Percentiles rank a stretch among this genome's conserved stretches.
These are phyloP conservation scores for Mucor velutinosus DNA, from an alignment of 371 early-diverging fungal genomes.

Conservation along the genomic window DNA sequence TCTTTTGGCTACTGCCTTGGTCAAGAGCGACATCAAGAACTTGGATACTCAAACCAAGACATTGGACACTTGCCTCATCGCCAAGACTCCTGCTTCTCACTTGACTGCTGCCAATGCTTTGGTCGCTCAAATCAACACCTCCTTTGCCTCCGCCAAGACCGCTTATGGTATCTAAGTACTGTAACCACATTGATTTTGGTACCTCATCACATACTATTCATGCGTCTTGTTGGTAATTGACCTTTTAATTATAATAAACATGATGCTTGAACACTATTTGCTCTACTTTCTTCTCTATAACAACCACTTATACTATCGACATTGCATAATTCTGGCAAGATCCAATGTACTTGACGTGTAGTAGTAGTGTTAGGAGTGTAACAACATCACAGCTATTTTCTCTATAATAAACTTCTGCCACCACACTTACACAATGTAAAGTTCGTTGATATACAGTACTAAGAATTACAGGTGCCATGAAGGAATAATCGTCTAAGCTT, in stretches of 20 bases:
- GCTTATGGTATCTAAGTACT: constrained; percentile 18
- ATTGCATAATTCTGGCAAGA: too few relatives aligned
- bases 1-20: constrained; percentile 10
- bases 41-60: constrained; percentile 13
- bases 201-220: not conserved
- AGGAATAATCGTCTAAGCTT: too few relatives aligned
- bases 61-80: constrained; percentile 21
- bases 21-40: constrained; percentile 18
- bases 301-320: too few relatives aligned
- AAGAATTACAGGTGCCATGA: too few relatives aligned
- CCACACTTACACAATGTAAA: too few relatives aligned
- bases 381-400: too few relatives aligned
- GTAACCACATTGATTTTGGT: not conserved
- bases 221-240: not conserved
- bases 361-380: too few relatives aligned
- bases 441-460: too few relatives aligned
- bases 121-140: constrained; percentile 8
- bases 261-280: too few relatives aligned
- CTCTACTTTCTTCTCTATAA: too few relatives aligned
- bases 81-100: constrained; percentile 18
- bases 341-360: too few relatives aligned
- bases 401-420: too few relatives aligned
- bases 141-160: constrained; percentile 20
- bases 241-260: not conserved
- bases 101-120: constrained; percentile 16